phyloP scores from a whole-genome alignment of 768 basidiomycete genomes.

The Termitomyces sp. region DNA sequence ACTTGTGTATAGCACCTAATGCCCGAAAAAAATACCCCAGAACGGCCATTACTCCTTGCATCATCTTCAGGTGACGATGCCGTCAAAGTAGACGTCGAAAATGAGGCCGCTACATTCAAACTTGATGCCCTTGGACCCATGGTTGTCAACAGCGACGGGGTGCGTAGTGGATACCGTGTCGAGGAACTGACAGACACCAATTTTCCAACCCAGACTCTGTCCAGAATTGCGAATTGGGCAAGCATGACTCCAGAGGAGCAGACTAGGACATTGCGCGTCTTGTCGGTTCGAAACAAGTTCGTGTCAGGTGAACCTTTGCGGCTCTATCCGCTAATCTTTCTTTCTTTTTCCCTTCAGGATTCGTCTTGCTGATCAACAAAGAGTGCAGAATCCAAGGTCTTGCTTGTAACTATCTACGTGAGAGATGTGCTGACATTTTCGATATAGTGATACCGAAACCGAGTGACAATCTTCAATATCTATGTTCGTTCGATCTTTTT shows the following conservation, averaged over 20 bases:
- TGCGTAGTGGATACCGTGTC: slow-evolving; percentile 22
- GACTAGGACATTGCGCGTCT: slow-evolving; percentile 48
- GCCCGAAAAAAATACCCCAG: slow-evolving; percentile 1
- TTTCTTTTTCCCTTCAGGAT: not conserved
- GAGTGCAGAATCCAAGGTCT: not conserved
- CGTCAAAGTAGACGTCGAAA: slow-evolving; percentile 5
- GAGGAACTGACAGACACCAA: not conserved
- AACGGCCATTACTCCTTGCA: not conserved
- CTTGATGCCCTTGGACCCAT: slow-evolving; percentile 60
- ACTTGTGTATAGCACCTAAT: not conserved
- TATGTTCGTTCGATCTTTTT: slow-evolving; percentile 6
- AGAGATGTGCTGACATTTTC: not conserved
- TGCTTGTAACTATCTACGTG: not conserved
- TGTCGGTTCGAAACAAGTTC: slow-evolving; percentile 49
- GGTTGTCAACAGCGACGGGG: slow-evolving; percentile 65
- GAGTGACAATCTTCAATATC: slow-evolving; percentile 15
- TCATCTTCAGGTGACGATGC: slow-evolving; percentile 3
- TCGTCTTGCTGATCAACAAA: not conserved
- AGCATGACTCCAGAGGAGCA: slow-evolving; percentile 51
- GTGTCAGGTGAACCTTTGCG: not conserved
- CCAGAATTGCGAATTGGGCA: slow-evolving; percentile 61
- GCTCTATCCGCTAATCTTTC: not conserved
- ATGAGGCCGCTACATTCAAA: slow-evolving; percentile 29
- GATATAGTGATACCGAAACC: not conserved
- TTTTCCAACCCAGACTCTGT: slow-evolving; percentile 42